Percentiles rank a stretch among this genome's conserved stretches.
These are phyloP conservation scores for Fraxinus xanthoxyloides DNA, from an alignment of 305 asterid genomes.

Conservation along the genomic window DNA sequence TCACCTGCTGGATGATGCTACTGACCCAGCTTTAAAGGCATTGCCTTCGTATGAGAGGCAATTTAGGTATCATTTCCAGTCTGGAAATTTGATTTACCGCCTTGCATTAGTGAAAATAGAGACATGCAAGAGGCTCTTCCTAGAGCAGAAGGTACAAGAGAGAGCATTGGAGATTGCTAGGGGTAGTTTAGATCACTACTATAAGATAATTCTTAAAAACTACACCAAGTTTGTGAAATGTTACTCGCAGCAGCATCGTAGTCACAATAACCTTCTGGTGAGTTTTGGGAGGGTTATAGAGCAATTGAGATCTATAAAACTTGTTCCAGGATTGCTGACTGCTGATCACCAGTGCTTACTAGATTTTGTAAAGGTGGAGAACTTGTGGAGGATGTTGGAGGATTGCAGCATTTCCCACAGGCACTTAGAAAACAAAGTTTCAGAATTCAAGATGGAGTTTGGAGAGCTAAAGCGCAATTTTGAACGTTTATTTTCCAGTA, in stretches of 20 bases:
- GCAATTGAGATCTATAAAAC: conserved; percentile 62
- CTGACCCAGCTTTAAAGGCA: conserved; percentile 90
- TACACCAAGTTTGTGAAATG: conserved; percentile 62
- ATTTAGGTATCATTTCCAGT: conserved; percentile 79
- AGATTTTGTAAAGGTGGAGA: conserved; percentile 89
- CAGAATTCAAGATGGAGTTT: conserved; percentile 81
- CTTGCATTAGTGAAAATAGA: conserved; percentile 55
- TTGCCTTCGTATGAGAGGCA: conserved; percentile 89
- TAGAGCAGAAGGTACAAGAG: conserved; percentile 87
- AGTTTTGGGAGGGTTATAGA: conserved; percentile 80
- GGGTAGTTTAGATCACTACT: conserved; percentile 80
- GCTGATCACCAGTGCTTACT: conserved; percentile 63
- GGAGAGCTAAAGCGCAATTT: conserved; percentile 74
- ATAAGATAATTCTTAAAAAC: conserved; percentile 69
- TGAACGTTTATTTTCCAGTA: conserved; percentile 65
- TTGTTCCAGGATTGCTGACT: conserved; percentile 62
- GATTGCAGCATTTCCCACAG: conserved; percentile 81
- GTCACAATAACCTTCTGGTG: conserved; percentile 59
- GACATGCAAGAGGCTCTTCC: conserved; percentile 63
- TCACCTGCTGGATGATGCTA: conserved; percentile 78
- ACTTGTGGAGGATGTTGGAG: conserved; percentile 63
- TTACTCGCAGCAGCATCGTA: conserved; percentile 73
- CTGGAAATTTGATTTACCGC: conserved; percentile 68
- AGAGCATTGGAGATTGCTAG: conserved; percentile 85
- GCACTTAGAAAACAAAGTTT: conserved; percentile 88